A percentile compares a stretch with the other conserved stretches of the same genome.
phyloP scores from a whole-genome alignment of 2,329 filamentous ascomycete species.

The Calonectria pseudoturangicola region DNA sequence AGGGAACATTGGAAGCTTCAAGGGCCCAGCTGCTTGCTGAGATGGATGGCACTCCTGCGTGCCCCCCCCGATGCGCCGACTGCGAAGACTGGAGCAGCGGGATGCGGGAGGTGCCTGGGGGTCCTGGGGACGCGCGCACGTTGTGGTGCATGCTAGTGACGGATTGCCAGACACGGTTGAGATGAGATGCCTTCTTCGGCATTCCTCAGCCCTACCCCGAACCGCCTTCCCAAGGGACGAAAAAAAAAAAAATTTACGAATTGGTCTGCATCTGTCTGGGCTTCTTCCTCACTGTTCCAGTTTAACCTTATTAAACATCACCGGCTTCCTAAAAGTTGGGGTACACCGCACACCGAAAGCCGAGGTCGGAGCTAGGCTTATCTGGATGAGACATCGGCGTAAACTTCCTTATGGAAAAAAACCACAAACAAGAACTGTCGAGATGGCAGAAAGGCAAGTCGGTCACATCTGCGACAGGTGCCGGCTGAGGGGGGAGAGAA shows the following conservation, averaged over 20 bases:
- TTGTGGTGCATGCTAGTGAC: conserved; percentile 21
- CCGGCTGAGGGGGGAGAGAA: conserved; percentile 43
- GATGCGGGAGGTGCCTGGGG: conserved; percentile 28
- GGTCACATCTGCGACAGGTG: conserved; percentile 44
- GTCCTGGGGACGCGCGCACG: not conserved
- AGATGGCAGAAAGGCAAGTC: conserved; percentile 24
- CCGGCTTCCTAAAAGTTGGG: conserved; percentile 34
- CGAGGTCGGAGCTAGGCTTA: conserved; percentile 52
- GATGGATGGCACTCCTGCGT: conserved; percentile 36
- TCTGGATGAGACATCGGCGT: conserved; percentile 41
- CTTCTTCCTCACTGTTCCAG: conserved; percentile 31
- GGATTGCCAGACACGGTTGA: conserved; percentile 21
- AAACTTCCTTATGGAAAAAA: conserved; percentile 39
- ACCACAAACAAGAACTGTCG: conserved; percentile 25
- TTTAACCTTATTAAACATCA: conserved; percentile 44
- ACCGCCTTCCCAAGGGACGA: conserved; percentile 15
- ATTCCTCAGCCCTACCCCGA: conserved; percentile 46
- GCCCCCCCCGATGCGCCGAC: conserved; percentile 21
- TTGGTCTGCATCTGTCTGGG: conserved; percentile 28
- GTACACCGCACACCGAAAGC: conserved; percentile 50
- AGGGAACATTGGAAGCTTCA: conserved; percentile 26
- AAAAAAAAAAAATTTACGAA: conserved; percentile 24
- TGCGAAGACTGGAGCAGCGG: conserved; percentile 12
- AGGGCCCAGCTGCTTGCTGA: conserved; percentile 3
- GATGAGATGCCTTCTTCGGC: conserved; percentile 46